Conservation (phyloP, 2,329 filamentous ascomycete genomes). For the Ophiostoma ips region DNA sequence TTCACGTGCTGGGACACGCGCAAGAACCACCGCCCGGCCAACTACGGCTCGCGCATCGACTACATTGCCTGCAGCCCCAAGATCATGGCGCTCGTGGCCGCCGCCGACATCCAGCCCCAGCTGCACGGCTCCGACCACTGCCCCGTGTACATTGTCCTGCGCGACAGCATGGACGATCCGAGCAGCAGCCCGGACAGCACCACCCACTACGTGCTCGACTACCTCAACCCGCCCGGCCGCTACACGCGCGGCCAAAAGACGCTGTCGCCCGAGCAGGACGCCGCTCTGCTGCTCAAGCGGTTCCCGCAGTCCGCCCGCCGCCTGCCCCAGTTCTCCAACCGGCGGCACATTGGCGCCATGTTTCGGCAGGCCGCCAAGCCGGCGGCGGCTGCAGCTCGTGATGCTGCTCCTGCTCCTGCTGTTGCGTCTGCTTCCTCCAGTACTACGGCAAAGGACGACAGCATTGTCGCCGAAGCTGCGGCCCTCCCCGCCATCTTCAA, state of each 20-base stretch:
- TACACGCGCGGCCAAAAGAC: constrained; percentile 44
- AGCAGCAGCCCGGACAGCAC: constrained; percentile 26
- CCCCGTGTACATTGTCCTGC: constrained; percentile 69
- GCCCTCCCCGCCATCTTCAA: constrained; percentile 5
- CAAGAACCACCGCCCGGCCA: constrained; percentile 88
- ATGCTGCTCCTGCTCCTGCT: neutral
- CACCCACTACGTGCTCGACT: constrained; percentile 49
- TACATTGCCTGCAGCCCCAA: constrained; percentile 73
- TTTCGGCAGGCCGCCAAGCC: constrained; percentile 32
- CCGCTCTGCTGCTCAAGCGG: constrained; percentile 25
- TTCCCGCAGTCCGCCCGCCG: constrained; percentile 64
- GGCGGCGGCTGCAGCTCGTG: neutral
- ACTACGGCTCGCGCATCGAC: constrained; percentile 86
- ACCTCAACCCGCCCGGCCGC: constrained; percentile 64
- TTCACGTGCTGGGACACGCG: constrained; percentile 96
- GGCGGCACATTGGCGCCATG: constrained; percentile 86
- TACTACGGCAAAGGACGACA: too few relatives aligned
- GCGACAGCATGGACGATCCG: constrained; percentile 42
- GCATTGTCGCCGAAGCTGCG: too few relatives aligned
- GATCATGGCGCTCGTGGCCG: constrained; percentile 57
- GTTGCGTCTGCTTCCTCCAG: neutral
- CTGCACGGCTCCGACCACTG: constrained; percentile 94
- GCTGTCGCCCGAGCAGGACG: neutral
- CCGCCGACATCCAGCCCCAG: constrained; percentile 76
- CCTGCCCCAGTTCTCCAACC: constrained; percentile 75